Base-by-base conservation (phyloP, 2,329 filamentous ascomycete genomes). In the Colletotrichum coccodes region DNA sequence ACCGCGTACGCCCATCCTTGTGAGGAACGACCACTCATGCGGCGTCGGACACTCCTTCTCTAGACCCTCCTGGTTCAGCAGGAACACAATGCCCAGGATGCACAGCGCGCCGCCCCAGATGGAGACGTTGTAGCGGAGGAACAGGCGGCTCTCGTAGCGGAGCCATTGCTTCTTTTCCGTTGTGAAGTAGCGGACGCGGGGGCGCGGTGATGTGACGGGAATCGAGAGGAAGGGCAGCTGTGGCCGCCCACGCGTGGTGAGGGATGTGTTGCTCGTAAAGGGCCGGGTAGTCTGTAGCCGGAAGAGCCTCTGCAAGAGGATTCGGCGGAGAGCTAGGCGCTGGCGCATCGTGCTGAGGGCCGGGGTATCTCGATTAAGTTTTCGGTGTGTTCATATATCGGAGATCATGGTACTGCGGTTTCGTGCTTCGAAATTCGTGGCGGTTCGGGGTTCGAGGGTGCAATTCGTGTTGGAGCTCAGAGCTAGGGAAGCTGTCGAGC, bases 21-120 rank as follows among this genome's bases (percentile, higher is more conserved):
- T 93, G 71, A 89, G 81, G 78, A 90, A 92, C 0, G 83, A 83
- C 94, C 95, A 98, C 77, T 97, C 95, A 30, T 88, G 87, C 1
- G 95, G 95, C 1, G 94, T 95, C 0, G 94, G 94, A 77, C 91
- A 93, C 60, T 87, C 84, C 54, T 91, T 87, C 81, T 98, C 94
- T 50, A 93, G 84, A 69, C 86, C 83, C 79, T 97, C 94, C 75
- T 95, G 91, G 75, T 92, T 86, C 40, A 94, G 77, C 18, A 91
- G 91, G 71, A 90, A 88, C 72, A 87, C 86, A 44, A 90, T 87
- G 11, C 92, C 82, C 44, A 88, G 82, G 47, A 90, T 79, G 68
- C 91, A 86, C 50, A 86, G 81, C 8, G 90, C 78, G 46, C 90
- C 86, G 16, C 89, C 86, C 85, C 90, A 95, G 46, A 93, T 79